phyloP scores from a whole-genome alignment of 345 rosid genomes.

The Erodium maritimum region DNA sequence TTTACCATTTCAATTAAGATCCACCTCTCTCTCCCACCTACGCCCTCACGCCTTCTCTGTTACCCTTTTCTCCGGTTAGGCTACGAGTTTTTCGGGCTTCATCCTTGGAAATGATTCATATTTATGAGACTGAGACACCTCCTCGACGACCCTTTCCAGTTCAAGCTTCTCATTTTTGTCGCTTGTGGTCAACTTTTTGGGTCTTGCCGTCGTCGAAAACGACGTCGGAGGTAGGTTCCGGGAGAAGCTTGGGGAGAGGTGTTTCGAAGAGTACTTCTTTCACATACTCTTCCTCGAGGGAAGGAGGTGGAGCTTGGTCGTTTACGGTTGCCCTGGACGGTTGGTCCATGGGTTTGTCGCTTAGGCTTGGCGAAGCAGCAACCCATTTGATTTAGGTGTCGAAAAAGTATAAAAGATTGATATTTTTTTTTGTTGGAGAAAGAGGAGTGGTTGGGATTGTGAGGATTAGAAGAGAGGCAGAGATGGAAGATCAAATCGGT shows the following conservation, averaged over 20 bases:
- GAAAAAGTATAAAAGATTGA: neutral
- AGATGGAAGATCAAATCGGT: too few relatives aligned
- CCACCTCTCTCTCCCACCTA: too few relatives aligned
- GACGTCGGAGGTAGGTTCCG: neutral
- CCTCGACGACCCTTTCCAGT: neutral
- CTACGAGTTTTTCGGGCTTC: too few relatives aligned
- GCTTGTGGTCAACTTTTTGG: neutral
- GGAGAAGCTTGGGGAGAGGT: conserved; percentile 6
- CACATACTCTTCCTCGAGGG: conserved; percentile 9
- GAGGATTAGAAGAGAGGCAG: too few relatives aligned
- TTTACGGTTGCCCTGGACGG: neutral
- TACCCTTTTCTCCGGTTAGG: too few relatives aligned
- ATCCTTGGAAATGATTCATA: too few relatives aligned
- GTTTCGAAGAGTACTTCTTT: conserved; percentile 16
- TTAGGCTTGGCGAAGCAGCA: too few relatives aligned
- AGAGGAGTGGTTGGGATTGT: neutral
- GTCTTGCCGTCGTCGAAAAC: neutral
- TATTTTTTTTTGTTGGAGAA: neutral
- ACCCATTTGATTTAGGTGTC: too few relatives aligned
- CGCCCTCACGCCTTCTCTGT: too few relatives aligned
- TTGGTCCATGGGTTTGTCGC: too few relatives aligned
- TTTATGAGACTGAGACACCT: neutral
- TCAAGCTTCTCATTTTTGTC: neutral
- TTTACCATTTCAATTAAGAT: too few relatives aligned
- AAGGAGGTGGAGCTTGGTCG: neutral